Evolutionary conservation across 129 eudicot species (phyloP).

Genomic region (Logfia minima): DNA sequence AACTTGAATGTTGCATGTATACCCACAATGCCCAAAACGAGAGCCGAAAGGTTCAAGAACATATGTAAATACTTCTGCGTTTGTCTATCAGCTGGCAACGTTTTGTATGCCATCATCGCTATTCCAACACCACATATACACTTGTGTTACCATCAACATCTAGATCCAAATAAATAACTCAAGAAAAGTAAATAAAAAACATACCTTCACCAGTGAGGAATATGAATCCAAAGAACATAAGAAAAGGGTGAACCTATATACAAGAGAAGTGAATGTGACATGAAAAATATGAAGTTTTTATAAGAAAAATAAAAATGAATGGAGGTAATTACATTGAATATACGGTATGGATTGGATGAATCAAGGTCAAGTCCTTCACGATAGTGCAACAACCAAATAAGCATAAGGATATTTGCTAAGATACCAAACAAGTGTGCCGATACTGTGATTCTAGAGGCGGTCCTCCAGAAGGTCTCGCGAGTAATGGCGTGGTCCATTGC

Average conservation of each 20-base stretch:
- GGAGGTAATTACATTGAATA: slow-evolving; percentile 56
- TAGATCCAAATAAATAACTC: slow-evolving; percentile 8
- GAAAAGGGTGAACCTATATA: slow-evolving; percentile 87
- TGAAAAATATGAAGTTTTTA: not conserved
- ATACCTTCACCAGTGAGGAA: slow-evolving; percentile 86
- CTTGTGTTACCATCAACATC: not conserved
- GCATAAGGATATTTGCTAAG: slow-evolving; percentile 61
- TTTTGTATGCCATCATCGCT: slow-evolving; percentile 96
- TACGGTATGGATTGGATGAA: slow-evolving; percentile 49
- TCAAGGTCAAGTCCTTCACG: slow-evolving; percentile 73
- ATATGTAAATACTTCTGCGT: slow-evolving; percentile 59
- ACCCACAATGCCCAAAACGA: slow-evolving; percentile 77
- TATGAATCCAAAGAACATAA: slow-evolving; percentile 87
- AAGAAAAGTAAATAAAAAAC: not conserved
- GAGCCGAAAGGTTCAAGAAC: slow-evolving; percentile 58
- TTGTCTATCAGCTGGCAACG: slow-evolving; percentile 46
- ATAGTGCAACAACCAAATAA: slow-evolving; percentile 79
- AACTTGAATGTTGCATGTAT: slow-evolving; percentile 82
- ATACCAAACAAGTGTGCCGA: slow-evolving; percentile 74
- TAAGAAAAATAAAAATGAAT: not conserved
- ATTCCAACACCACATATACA: slow-evolving; percentile 15
- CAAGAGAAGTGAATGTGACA: not conserved
- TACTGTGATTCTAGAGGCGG: slow-evolving; percentile 53
- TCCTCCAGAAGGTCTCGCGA: slow-evolving; percentile 32
- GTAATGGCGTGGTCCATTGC: slow-evolving; percentile 40